Evolutionary conservation across 1,139 yeast genomes (phyloP).

Genomic region (Taphrina wiesneri): DNA sequence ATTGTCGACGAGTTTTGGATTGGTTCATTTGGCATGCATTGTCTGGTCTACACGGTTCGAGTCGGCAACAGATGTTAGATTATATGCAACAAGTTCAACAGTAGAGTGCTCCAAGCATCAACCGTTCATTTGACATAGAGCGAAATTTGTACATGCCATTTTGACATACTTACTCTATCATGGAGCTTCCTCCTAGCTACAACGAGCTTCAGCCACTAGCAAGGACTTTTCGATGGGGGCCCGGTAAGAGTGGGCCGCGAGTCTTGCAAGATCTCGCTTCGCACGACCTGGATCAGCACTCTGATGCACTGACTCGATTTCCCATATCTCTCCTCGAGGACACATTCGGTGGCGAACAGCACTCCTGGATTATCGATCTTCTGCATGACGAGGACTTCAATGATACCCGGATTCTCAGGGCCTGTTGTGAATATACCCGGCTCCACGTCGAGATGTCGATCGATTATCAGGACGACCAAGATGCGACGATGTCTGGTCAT

Average conservation of each 20-base stretch:
- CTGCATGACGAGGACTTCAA: constrained; percentile 5
- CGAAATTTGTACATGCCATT: too few species aligned
- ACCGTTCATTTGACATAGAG: too few species aligned
- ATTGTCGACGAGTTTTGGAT: too few species aligned
- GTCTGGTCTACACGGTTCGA: too few species aligned
- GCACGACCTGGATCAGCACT: neutral
- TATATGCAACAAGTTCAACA: too few species aligned
- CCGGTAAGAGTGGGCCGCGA: constrained; percentile 31
- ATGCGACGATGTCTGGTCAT: neutral
- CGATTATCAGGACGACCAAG: constrained; percentile 12
- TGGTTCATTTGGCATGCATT: too few species aligned
- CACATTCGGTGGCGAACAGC: neutral
- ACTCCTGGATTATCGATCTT: constrained; percentile 25
- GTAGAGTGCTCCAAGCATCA: too few species aligned
- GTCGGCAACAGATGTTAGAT: too few species aligned
- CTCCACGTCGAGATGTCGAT: constrained; percentile 21
- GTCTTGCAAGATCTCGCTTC: constrained; percentile 23
- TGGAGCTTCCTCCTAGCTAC: constrained; percentile 11
- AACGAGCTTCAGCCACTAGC: neutral
- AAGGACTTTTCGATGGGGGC: constrained; percentile 7
- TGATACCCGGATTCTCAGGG: constrained; percentile 9
- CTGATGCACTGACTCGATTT: constrained; percentile 1
- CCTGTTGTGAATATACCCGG: constrained; percentile 21
- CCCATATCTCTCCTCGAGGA: constrained; percentile 19
- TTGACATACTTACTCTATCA: too few species aligned